Evolutionary conservation across 108 stramenopile genomes (phyloP), one percentile per base, ranked within the genome.

Genomic region (Cylindrotheca fusiformis): DNA sequence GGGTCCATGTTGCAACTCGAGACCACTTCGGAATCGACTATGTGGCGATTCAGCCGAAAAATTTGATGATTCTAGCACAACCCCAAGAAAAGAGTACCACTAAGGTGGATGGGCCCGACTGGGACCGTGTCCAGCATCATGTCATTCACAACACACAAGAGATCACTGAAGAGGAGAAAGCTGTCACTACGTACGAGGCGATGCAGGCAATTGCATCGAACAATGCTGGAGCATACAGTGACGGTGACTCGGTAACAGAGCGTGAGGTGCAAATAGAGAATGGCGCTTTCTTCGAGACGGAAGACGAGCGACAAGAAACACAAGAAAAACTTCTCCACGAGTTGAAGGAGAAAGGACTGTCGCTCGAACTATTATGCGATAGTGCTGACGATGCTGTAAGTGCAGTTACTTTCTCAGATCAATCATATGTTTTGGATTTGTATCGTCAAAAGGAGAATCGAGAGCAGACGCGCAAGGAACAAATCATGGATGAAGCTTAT

Each of bases 401-500:
- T 3, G 20, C 30, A 48, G 31, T 63, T 48, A 53, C 52, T 30
- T 2, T 50, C 21, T 24, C 52, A 23, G 55, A 58, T 60, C 31
- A 54, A 48, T 50, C 60, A 25, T 71, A 71, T 30, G 64, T 71
- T 8, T 8, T 64, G 48, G 70, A 71, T 52, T 54, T 71, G 55
- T 49, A 49, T 1, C 54, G 58, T 14, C 70, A 71, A 58, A 63
- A 58, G 23, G 45, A 71, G 47, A 44, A 14, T 21, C 54, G 70
- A 51, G 25, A 30, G 17, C 47, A 63, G 25, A n/a, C 47, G 26
- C 55, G 70, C 4, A 26, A 64, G 44, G 62, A 71, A 52, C 62
- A 71, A 71, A 57, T 60, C 55, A 45, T 71, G 55, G 70, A 71
- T 25, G 62, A 63, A 19, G 70, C 70, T 12, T 47, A 64, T 29